Base-by-base conservation (phyloP, 768 basidiomycete genomes). In the Trametes sanguinea region DNA sequence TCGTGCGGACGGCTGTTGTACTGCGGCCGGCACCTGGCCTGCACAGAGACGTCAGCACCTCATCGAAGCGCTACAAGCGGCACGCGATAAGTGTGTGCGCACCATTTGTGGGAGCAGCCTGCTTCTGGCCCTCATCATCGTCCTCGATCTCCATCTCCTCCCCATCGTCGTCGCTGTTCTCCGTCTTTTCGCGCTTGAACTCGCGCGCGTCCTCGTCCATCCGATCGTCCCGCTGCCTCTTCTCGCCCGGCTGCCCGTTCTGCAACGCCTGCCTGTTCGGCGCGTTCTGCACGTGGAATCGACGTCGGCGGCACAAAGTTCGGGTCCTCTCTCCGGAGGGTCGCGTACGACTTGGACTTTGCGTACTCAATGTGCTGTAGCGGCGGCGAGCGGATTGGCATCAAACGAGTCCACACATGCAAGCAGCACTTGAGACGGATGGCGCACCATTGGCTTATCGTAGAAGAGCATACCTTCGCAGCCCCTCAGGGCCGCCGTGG, bases 71-170 rank as follows among this genome's bases (percentile, higher is more conserved):
- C 56, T 52, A 54, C 39, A 33, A 35, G 46, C 6, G 29, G 47
- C 57, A 40, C 43, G 45, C 45, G 29, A 51, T 22, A 50, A 51
- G 45, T 11, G 17, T 47, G 17, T 47, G 13, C 51, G 50, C 30
- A 61, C 60, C 62, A 33, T 74, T 62, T 74, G 75, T 62, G 76
- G 80, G 53, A 13, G 56, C 47, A 30, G 43, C 43, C 43, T 63
- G 62, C 57, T 65, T 71, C 51, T 66, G 51, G 50, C 77, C 76
- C 40, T 90, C 88, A 48, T 92, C 89, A 50, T 97, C 94, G 52
- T 95, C 93, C 62, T 95, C 94, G 69, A 94, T 92, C 76, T 96
- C 94, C 89, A 95, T 95, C 77, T 94, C 92, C 71, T 90, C 90
- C 57, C 87, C 94, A 64, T 92, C 83, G 13, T 77, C 77, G 11